A percentile compares a stretch with the other conserved stretches of the same genome.
Evolutionary conservation across 2,329 filamentous ascomycete genomes (phyloP).

Genomic region (Helotiales sp.): DNA sequence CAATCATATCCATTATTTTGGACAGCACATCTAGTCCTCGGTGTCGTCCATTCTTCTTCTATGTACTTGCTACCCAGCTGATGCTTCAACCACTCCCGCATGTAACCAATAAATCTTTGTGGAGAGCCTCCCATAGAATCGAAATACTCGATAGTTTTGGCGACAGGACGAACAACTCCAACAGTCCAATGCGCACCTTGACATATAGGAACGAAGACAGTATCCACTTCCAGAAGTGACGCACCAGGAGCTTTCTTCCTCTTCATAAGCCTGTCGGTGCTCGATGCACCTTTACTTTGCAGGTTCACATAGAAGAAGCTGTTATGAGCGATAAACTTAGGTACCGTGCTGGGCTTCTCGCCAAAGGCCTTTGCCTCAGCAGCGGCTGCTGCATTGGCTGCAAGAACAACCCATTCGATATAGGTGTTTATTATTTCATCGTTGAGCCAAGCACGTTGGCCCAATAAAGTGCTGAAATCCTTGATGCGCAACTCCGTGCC

Average conservation of each 20-base stretch:
- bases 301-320: conserved; percentile 66
- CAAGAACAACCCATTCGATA: conserved; percentile 59
- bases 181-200: conserved; percentile 69
- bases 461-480: conserved; percentile 65
- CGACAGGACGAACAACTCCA: conserved; percentile 62
- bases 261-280: conserved; percentile 56
- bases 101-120: conserved; percentile 41
- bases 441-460: conserved; percentile 66
- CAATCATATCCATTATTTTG: conserved; percentile 74
- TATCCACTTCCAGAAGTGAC: conserved; percentile 65
- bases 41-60: conserved; percentile 58
- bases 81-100: conserved; percentile 55
- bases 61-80: conserved; percentile 58
- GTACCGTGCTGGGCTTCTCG: conserved; percentile 45
- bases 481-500: conserved; percentile 52
- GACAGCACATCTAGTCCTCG: conserved; percentile 48
- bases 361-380: conserved; percentile 27
- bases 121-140: conserved; percentile 59
- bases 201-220: conserved; percentile 70
- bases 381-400: conserved; percentile 58
- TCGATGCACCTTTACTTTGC: conserved; percentile 45
- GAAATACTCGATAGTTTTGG: conserved; percentile 64
- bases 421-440: conserved; percentile 73
- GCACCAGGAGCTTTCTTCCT: conserved; percentile 56
- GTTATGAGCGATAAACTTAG: conserved; percentile 62